These are phyloP conservation scores for Nitzschia inconspicua DNA, from an alignment of 108 stramenopile species.

Conservation along the genomic window DNA sequence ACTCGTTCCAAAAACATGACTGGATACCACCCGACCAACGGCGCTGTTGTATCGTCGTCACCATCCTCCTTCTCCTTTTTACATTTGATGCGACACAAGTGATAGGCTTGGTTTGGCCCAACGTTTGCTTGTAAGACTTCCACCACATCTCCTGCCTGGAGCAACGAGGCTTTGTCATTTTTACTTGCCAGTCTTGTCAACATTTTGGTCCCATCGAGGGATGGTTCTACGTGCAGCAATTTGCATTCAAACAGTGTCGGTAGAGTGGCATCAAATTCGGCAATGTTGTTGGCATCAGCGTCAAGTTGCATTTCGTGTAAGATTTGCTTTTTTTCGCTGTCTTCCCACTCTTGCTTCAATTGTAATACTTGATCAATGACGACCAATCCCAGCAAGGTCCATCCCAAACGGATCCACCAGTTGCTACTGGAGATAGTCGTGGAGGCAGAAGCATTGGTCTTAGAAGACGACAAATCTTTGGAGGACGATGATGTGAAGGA, in stretches of 20 bases:
- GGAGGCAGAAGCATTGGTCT: too few species aligned
- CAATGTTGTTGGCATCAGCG: constrained; percentile 12
- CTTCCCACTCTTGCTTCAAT: constrained; percentile 35
- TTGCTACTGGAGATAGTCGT: too few species aligned
- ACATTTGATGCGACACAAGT: constrained; percentile 59
- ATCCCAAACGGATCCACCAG: constrained; percentile 24
- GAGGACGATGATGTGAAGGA: neutral
- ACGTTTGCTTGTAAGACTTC: constrained; percentile 69
- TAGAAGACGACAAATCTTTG: neutral
- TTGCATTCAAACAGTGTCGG: constrained; percentile 47
- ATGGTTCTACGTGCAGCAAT: constrained; percentile 14
- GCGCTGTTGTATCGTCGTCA: constrained; percentile 3
- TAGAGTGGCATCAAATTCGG: constrained; percentile 15
- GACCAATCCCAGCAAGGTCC: constrained; percentile 33
- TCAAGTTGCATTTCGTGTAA: constrained; percentile 30
- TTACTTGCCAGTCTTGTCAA: constrained; percentile 29
- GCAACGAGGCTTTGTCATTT: constrained; percentile 34
- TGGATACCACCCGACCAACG: constrained; percentile 78
- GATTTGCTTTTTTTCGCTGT: constrained; percentile 9
- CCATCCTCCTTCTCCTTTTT: neutral
- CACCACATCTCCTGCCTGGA: constrained; percentile 68
- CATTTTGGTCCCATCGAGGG: constrained; percentile 37
- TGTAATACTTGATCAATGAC: constrained; percentile 38
- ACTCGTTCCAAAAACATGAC: constrained; percentile 52
- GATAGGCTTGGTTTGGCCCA: constrained; percentile 67